phyloP scores from a whole-genome alignment of 176 grass and related monocot species.

The Zea luxurians region DNA sequence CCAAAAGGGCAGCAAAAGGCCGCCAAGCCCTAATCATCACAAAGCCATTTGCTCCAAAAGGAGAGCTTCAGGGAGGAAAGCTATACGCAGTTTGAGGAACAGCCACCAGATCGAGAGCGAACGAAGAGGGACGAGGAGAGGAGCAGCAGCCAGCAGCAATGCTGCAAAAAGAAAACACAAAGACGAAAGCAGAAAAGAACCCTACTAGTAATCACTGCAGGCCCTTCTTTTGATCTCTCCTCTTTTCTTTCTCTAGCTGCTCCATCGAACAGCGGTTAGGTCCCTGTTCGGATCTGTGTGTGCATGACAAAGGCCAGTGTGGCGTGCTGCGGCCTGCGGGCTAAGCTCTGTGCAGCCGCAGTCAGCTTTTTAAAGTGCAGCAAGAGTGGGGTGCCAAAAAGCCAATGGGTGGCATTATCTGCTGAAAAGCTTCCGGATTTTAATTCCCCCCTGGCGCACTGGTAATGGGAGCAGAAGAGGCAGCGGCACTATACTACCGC shows the following conservation, averaged over 20 bases:
- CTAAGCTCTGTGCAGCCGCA: conserved; percentile 32
- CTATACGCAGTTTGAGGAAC: conserved; percentile 15
- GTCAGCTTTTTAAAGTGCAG: conserved; percentile 36
- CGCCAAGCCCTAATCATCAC: conserved; percentile 73
- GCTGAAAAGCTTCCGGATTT: conserved; percentile 72
- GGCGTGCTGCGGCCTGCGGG: conserved; percentile 17
- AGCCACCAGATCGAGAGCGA: conserved; percentile 9
- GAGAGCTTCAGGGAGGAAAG: conserved; percentile 72
- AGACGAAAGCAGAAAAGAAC: conserved; percentile 64
- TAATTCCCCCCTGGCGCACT: conserved; percentile 47
- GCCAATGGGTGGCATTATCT: conserved; percentile 90
- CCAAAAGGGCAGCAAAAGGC: conserved; percentile 79
- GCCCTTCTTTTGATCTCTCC: conserved; percentile 49
- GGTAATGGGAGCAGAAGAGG: conserved; percentile 40
- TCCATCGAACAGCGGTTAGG: conserved; percentile 44
- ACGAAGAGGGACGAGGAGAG: conserved; percentile 4
- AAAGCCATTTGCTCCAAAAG: conserved; percentile 96
- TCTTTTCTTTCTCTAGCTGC: conserved; percentile 51
- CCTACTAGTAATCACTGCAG: conserved; percentile 48
- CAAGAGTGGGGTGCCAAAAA: conserved; percentile 60
- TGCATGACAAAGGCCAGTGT: conserved; percentile 36
- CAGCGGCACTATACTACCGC: conserved; percentile 30
- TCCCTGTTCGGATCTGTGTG: conserved; percentile 44
- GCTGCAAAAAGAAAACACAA: conserved; percentile 59
- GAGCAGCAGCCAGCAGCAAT: conserved; percentile 38